Percentiles rank a stretch among this genome's conserved stretches.
Evolutionary conservation across 306 rosid species (phyloP).

Genomic region (Gynostemma pentaphyllum): DNA sequence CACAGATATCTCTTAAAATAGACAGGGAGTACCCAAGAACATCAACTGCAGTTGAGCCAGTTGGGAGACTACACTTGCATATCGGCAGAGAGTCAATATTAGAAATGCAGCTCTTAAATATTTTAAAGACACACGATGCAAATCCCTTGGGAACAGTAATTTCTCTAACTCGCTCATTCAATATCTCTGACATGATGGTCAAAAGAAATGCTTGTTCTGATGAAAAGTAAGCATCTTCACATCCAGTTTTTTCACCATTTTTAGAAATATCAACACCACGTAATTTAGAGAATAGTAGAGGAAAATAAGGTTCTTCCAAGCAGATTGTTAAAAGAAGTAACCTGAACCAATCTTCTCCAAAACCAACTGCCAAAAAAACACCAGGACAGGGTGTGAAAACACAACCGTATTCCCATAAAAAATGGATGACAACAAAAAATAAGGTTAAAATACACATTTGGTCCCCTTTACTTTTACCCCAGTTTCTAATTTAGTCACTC

Average conservation of each 20-base stretch:
- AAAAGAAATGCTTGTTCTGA: conserved; percentile 45
- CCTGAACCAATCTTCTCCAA: conserved; percentile 61
- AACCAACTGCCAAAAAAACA: conserved; percentile 35
- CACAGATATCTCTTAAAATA: conserved; percentile 60
- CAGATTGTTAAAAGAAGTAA: conserved; percentile 51
- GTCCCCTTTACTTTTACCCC: no score
- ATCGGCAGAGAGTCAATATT: conserved; percentile 17
- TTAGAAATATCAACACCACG: conserved; percentile 8
- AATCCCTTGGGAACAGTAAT: conserved; percentile 23
- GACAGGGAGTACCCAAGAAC: conserved; percentile 56
- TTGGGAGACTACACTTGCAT: conserved; percentile 48
- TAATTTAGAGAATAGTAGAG: conserved; percentile 29
- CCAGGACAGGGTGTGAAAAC: not conserved
- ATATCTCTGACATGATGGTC: conserved; percentile 32
- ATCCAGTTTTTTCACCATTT: conserved; percentile 17
- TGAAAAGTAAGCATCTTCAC: conserved; percentile 15
- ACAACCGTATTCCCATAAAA: no score
- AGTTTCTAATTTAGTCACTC: no score
- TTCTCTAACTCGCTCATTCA: conserved; percentile 35
- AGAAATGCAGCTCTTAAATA: conserved; percentile 39
- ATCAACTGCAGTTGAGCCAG: conserved; percentile 32
- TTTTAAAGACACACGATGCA: conserved; percentile 32
- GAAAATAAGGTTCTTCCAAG: conserved; percentile 38
- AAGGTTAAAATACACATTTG: no score
- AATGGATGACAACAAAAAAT: no score